Conservation (phyloP, 176 grass and related monocot species). For the Phoenix dactylifera region DNA sequence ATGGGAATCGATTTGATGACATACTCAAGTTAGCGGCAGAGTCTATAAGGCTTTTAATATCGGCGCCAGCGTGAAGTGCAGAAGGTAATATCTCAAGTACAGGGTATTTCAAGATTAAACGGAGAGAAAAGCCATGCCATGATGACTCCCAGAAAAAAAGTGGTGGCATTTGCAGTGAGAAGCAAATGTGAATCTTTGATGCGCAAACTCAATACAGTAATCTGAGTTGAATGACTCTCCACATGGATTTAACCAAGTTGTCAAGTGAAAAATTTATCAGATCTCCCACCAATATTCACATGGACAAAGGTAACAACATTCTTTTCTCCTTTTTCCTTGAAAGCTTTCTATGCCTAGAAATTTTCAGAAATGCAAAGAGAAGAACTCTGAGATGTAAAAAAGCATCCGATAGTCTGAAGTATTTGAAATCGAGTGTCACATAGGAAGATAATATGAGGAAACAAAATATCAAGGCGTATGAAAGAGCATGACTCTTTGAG, state of each 20-base stretch:
- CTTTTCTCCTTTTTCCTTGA: slow-evolving; percentile 79
- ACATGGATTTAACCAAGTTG: neutral
- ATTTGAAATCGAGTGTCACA: slow-evolving; percentile 38
- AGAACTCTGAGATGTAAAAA: slow-evolving; percentile 62
- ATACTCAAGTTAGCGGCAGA: no score
- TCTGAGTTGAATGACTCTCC: neutral
- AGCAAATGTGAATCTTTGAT: neutral
- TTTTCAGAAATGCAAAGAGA: slow-evolving; percentile 54
- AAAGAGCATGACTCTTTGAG: slow-evolving; percentile 21
- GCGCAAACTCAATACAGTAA: slow-evolving; percentile 3
- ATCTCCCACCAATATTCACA: slow-evolving; percentile 54
- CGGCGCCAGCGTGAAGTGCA: no score
- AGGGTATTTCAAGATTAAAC: no score
- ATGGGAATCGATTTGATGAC: no score
- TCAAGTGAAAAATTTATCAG: slow-evolving; percentile 4
- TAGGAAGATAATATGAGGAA: slow-evolving; percentile 67
- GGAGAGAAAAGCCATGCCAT: no score
- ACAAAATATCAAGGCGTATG: slow-evolving; percentile 47
- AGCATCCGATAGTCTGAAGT: slow-evolving; percentile 50
- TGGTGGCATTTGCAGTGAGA: no score
- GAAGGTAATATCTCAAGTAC: no score
- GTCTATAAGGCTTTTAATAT: no score
- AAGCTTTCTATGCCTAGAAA: slow-evolving; percentile 81
- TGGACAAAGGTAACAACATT: slow-evolving; percentile 77
- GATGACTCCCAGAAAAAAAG: no score